These are phyloP conservation scores for Lentinus brumalis DNA, from an alignment of 768 basidiomycete species.

Conservation along the genomic window DNA sequence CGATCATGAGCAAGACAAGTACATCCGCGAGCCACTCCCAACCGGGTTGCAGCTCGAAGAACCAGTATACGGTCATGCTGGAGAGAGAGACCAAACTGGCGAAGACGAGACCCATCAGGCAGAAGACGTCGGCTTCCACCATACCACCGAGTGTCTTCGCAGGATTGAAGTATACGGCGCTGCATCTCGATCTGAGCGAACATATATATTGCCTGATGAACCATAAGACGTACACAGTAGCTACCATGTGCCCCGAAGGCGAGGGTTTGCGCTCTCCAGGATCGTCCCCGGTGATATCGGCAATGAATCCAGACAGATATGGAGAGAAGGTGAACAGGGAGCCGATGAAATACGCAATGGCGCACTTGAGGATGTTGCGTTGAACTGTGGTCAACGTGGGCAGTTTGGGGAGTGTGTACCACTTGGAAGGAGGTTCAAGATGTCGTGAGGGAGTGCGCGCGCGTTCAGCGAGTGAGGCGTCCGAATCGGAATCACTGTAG, in stretches of 20 bases:
- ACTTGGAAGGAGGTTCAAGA: neutral
- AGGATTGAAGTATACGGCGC: constrained; percentile 89
- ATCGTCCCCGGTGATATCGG: constrained; percentile 57
- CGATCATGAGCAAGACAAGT: constrained; percentile 81
- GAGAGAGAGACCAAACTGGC: constrained; percentile 72
- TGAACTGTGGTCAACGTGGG: constrained; percentile 52
- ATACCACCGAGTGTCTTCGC: constrained; percentile 92
- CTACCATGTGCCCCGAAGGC: constrained; percentile 88
- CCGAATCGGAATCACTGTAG: neutral
- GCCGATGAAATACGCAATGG: constrained; percentile 85
- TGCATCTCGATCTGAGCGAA: constrained; percentile 25
- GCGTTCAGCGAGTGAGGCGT: constrained; percentile 3
- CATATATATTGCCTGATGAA: neutral
- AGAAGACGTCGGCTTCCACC: constrained; percentile 88
- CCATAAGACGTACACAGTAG: constrained; percentile 71
- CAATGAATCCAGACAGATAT: constrained; percentile 66
- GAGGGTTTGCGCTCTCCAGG: constrained; percentile 54
- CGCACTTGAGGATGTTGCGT: constrained; percentile 86
- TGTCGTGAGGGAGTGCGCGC: neutral
- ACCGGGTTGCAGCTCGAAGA: constrained; percentile 68
- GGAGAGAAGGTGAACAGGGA: constrained; percentile 93
- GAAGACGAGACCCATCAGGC: constrained; percentile 67
- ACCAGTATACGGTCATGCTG: constrained; percentile 80
- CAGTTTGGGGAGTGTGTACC: constrained; percentile 5
- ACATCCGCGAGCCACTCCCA: constrained; percentile 76